phyloP scores from a whole-genome alignment of 805 yeast species.

The Tetrapisispora namnaoensis region DNA sequence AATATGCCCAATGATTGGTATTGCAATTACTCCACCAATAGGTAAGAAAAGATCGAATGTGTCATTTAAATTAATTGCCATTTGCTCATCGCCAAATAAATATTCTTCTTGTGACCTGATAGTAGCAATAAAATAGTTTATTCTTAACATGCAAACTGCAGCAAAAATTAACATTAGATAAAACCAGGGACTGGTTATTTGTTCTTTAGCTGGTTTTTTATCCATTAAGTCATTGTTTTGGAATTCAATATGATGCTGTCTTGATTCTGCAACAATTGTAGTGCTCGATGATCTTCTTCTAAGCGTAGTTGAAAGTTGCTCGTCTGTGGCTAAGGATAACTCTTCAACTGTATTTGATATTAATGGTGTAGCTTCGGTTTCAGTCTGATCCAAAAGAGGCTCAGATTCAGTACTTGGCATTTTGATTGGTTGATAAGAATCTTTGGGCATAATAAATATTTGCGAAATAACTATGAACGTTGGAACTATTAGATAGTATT shows the following conservation, averaged over 20 bases:
- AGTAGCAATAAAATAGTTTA: slow-evolving; percentile 89
- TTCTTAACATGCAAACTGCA: slow-evolving; percentile 80
- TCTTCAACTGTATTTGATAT: no score
- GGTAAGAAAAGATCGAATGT: slow-evolving; percentile 85
- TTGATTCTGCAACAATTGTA: slow-evolving; percentile 56
- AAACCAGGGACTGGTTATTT: slow-evolving; percentile 59
- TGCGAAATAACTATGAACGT: slow-evolving; percentile 67
- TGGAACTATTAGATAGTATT: slow-evolving; percentile 63
- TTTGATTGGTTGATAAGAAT: slow-evolving; percentile 3
- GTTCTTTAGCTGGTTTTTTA: slow-evolving; percentile 41
- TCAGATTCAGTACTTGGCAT: background rate
- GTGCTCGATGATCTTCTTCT: slow-evolving; percentile 42
- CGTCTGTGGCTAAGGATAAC: no score
- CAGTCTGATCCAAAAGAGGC: no score
- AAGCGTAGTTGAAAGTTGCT: background rate
- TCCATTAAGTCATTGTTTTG: slow-evolving; percentile 74
- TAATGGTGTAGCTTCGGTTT: background rate
- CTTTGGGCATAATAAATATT: slow-evolving; percentile 62
- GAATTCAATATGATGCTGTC: slow-evolving; percentile 43
- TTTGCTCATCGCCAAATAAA: slow-evolving; percentile 42
- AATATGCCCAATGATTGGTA: slow-evolving; percentile 76
- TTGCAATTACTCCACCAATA: slow-evolving; percentile 74
- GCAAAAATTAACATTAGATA: slow-evolving; percentile 67
- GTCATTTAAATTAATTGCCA: slow-evolving; percentile 51
- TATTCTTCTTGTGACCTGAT: slow-evolving; percentile 72